phyloP scores from a whole-genome alignment of 148 eudicot species.

The Vaccinium myrtillus region DNA sequence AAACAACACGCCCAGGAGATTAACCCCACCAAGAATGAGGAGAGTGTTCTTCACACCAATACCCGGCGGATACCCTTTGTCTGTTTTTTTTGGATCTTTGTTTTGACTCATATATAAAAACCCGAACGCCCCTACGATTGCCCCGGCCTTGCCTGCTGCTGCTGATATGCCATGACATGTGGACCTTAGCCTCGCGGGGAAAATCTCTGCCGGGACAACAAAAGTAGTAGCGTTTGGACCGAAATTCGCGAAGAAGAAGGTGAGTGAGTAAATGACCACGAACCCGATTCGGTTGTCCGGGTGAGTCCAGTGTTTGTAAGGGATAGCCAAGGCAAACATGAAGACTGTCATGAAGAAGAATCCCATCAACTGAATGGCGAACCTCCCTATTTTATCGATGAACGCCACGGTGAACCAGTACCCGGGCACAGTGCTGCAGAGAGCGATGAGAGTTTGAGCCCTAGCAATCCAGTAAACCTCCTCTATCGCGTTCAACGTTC shows the following conservation, averaged over 20 bases:
- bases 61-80: constrained; percentile 48
- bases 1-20: constrained; percentile 36
- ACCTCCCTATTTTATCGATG: constrained; percentile 56
- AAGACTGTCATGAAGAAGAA: constrained; percentile 61
- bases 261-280: constrained; percentile 52
- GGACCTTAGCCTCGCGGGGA: constrained; percentile 66
- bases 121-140: constrained; percentile 60
- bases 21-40: constrained; percentile 38
- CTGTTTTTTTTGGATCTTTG: constrained; percentile 39
- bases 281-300: constrained; percentile 50
- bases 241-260: constrained; percentile 65
- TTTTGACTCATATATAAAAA: constrained; percentile 57
- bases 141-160: constrained; percentile 63
- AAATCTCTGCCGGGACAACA: constrained; percentile 71
- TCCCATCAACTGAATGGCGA: constrained; percentile 52
- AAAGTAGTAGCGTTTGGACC: constrained; percentile 72
- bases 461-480: constrained; percentile 53
- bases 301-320: constrained; percentile 57
- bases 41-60: constrained; percentile 55
- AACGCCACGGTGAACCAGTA: constrained; percentile 64
- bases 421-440: constrained; percentile 64
- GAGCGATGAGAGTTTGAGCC: constrained; percentile 62
- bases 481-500: constrained; percentile 48
- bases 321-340: constrained; percentile 52
- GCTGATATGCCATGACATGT: constrained; percentile 72